A percentile compares a stretch with the other conserved stretches of the same genome.
Conservation (phyloP, 1,139 yeast genomes). For the Zygoascus sp. region DNA sequence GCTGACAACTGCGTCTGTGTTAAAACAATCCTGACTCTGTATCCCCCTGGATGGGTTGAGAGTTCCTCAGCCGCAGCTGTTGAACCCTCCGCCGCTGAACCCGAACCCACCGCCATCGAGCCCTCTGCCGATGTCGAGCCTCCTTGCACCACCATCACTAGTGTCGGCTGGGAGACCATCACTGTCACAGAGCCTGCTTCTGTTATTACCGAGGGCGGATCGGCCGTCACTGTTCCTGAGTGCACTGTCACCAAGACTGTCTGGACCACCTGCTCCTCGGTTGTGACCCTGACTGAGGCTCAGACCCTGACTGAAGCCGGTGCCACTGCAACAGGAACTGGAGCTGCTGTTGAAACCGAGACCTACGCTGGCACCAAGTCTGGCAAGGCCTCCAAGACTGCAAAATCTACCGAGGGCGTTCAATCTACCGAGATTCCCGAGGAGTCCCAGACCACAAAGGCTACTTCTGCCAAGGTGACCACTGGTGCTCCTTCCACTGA, state of each 20-base stretch:
- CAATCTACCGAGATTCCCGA: no score
- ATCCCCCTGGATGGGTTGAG: neutral
- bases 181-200: neutral
- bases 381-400: no score
- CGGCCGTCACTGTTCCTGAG: neutral
- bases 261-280: neutral
- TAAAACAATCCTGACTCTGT: neutral
- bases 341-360: neutral
- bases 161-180: neutral
- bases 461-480: no score
- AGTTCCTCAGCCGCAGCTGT: neutral
- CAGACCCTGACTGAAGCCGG: no score
- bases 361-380: no score
- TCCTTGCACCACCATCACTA: neutral
- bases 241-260: neutral
- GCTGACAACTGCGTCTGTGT: constrained; percentile 1
- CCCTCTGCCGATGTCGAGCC: neutral
- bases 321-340: neutral
- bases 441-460: no score
- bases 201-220: neutral
- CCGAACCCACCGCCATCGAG: neutral
- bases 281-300: neutral
- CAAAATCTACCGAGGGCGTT: no score
- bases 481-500: neutral
- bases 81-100: neutral